These are phyloP conservation scores for Allantophomopsis cytisporea DNA, from an alignment of 2,329 filamentous ascomycete genomes.

Conservation along the genomic window DNA sequence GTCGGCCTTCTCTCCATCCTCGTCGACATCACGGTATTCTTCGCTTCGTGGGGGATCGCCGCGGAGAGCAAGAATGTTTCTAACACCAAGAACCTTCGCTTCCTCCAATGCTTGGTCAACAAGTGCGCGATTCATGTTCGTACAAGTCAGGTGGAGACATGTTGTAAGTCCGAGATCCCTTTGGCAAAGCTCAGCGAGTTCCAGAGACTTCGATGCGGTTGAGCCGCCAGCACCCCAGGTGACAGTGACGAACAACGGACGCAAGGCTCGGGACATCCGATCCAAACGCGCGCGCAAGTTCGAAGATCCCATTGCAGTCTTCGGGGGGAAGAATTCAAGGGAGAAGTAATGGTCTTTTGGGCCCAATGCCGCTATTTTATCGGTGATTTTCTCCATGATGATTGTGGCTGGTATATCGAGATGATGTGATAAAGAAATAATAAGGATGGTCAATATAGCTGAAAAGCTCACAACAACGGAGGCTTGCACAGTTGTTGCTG, in stretches of 20 bases:
- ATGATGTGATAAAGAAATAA: too few relatives aligned
- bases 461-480: neutral
- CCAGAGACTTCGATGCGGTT: conserved; percentile 80
- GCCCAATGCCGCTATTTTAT: conserved; percentile 86
- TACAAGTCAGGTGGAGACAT: conserved; percentile 92
- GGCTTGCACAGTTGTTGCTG: neutral
- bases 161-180: conserved; percentile 84
- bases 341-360: conserved; percentile 79
- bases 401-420: neutral
- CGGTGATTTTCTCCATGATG: conserved; percentile 64
- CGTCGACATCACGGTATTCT: conserved; percentile 63
- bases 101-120: conserved; percentile 85
- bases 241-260: conserved; percentile 89
- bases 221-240: conserved; percentile 96
- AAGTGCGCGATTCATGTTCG: conserved; percentile 81
- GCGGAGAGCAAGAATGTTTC: conserved; percentile 84
- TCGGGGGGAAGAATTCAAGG: conserved; percentile 97
- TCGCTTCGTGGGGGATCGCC: conserved; percentile 83
- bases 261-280: conserved; percentile 84
- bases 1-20: conserved; percentile 36
- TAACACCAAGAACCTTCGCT: conserved; percentile 78
- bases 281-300: conserved; percentile 89
- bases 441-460: too few relatives aligned
- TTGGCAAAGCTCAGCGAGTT: conserved; percentile 91
- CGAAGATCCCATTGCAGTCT: conserved; percentile 88